These are phyloP conservation scores for Xylaria sp. DNA, from an alignment of 2,329 filamentous ascomycete species.

Conservation along the genomic window DNA sequence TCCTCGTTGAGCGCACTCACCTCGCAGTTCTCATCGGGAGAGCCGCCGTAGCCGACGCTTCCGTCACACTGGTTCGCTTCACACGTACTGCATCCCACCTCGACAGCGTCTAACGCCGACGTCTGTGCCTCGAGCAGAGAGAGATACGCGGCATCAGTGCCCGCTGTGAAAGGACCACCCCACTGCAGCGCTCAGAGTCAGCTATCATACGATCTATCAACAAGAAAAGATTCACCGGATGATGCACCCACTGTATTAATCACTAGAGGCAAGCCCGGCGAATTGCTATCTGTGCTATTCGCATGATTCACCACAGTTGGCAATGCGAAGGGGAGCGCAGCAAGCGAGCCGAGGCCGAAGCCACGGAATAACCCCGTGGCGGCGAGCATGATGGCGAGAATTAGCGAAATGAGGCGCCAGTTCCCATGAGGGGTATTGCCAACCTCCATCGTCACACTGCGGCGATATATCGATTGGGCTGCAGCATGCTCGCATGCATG, in stretches of 20 bases:
- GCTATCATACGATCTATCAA: background rate
- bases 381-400: constrained; percentile 30
- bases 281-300: constrained; percentile 36
- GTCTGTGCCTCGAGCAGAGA: constrained; percentile 49
- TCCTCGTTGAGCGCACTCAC: constrained; percentile 33
- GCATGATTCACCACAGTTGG: constrained; percentile 25
- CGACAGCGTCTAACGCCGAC: constrained; percentile 62
- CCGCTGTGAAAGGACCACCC: constrained; percentile 62
- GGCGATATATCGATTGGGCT: constrained; percentile 27
- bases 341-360: constrained; percentile 33
- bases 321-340: constrained; percentile 30
- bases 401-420: constrained; percentile 28
- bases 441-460: constrained; percentile 34
- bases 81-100: constrained; percentile 63
- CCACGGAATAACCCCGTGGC: constrained; percentile 36
- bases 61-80: constrained; percentile 65
- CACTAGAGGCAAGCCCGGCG: constrained; percentile 59
- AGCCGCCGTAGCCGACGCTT: constrained; percentile 66
- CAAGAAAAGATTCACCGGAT: too few relatives aligned
- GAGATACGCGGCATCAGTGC: constrained; percentile 62
- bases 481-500: constrained; percentile 14
- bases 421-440: constrained; percentile 28
- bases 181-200: constrained; percentile 46
- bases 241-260: constrained; percentile 64
- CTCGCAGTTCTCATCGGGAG: constrained; percentile 66